Conservation (phyloP, 371 early-diverging fungal species). For the Lichtheimia ramosa region DNA sequence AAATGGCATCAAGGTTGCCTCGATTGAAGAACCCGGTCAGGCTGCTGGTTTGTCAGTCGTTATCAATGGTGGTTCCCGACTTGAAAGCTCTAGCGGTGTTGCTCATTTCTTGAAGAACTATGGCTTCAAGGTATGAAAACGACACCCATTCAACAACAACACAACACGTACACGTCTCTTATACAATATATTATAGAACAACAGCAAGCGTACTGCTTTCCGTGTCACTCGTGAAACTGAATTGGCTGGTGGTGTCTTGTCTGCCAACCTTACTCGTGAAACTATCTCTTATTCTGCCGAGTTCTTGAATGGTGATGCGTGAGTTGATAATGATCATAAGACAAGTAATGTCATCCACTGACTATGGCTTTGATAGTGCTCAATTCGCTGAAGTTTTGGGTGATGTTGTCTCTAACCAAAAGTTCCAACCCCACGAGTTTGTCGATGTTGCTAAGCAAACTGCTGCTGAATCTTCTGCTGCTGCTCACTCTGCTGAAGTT, state of each 20-base stretch:
- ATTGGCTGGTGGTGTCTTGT: conserved; percentile 87
- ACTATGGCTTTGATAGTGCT: conserved; percentile 50
- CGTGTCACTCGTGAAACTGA: conserved; percentile 91
- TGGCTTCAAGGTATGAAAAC: conserved; percentile 79
- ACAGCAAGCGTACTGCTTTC: conserved; percentile 82
- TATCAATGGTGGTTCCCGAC: conserved; percentile 87
- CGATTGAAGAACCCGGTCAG: conserved; percentile 64
- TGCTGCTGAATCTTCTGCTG: conserved; percentile 67
- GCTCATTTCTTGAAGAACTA: conserved; percentile 92
- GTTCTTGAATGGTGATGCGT: conserved; percentile 91
- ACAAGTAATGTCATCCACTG: neutral
- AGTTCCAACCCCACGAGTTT: conserved; percentile 88
- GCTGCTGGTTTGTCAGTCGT: conserved; percentile 85
- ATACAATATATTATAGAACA: conserved; percentile 53
- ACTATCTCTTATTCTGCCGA: conserved; percentile 82
- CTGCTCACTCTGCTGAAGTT: conserved; percentile 67
- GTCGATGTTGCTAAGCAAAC: conserved; percentile 70
- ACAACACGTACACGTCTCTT: neutral
- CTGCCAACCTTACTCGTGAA: conserved; percentile 82
- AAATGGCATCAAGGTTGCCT: conserved; percentile 64
- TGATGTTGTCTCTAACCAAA: conserved; percentile 75
- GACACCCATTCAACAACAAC: neutral
- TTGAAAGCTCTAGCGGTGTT: conserved; percentile 80
- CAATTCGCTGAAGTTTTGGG: conserved; percentile 87
- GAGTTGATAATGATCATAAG: conserved; percentile 33